Evolutionary conservation across 768 basidiomycete genomes (phyloP).

Genomic region (Auricularia sp.): DNA sequence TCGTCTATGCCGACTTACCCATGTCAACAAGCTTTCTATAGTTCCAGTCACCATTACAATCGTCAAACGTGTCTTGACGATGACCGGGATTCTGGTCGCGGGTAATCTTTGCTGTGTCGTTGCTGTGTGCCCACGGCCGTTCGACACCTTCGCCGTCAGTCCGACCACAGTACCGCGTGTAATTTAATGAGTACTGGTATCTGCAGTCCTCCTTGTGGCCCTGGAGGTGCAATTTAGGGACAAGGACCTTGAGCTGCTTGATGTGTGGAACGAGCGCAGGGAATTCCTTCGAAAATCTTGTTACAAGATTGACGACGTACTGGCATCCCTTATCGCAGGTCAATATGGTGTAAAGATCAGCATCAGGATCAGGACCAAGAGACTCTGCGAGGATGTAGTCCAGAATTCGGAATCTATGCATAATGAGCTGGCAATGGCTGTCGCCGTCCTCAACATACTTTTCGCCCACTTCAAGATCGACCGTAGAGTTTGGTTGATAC

Average conservation of each 20-base stretch:
- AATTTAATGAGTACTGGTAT: slow-evolving; percentile 1
- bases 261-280: slow-evolving; percentile 5
- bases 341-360: not conserved
- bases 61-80: slow-evolving; percentile 25
- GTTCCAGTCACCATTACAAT: slow-evolving; percentile 25
- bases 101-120: slow-evolving; percentile 21
- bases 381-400: slow-evolving; percentile 2
- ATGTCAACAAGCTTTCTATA: slow-evolving; percentile 25
- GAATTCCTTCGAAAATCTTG: slow-evolving; percentile 9
- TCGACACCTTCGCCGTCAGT: slow-evolving; percentile 31
- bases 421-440: not conserved
- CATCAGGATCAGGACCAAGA: not conserved
- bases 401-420: not conserved
- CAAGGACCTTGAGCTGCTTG: slow-evolving; percentile 7
- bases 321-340: slow-evolving; percentile 13
- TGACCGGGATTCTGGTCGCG: slow-evolving; percentile 27
- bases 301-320: slow-evolving; percentile 8
- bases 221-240: slow-evolving; percentile 14
- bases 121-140: slow-evolving; percentile 25
- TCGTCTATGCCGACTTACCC: slow-evolving; percentile 9
- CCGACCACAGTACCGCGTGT: slow-evolving; percentile 9
- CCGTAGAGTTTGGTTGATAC: not conserved
- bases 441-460: not conserved
- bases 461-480: not conserved
- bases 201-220: slow-evolving; percentile 15